Base-by-base conservation (phyloP, 495 filamentous ascomycete species). In the Staphylotrichum longicolle region DNA sequence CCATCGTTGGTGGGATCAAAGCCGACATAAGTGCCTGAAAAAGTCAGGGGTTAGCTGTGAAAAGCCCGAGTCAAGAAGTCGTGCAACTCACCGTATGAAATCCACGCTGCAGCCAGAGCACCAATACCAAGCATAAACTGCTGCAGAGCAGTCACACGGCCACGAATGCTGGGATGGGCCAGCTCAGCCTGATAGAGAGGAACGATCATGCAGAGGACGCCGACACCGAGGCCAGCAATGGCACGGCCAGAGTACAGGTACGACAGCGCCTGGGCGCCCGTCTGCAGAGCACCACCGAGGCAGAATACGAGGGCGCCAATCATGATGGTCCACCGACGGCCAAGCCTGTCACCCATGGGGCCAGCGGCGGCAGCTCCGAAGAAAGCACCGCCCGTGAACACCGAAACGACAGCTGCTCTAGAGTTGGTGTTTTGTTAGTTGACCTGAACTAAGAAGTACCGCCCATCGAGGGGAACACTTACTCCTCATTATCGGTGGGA, bases 121-220 rank as follows among this genome's bases (percentile, higher is more conserved):
- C 58, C 58, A 4, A 60, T 46, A 5, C 58, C 58, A 2, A 60
- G 39, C 58, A 60, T 60, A 9, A 60, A 60, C 49, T 60, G 58
- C 49, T 60, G 58, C 49, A 60, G 40, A 30, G 58, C 48, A 2
- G 58, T 60, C 7, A 60, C 49, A 3, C 58, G 48, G 33, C 58
- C 58, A 9, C 58, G 48, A 40, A 60, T 60, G 49, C 40, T 46
- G 40, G 58, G 58, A 47, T 60, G 58, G 3, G 48, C 39, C 40
- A 60, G 41, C 49, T 60, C 58, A n/a, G 58, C 58, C 41, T 60
- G 58, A 32, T 60, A 60, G 3, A 60, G 49, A 2, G 58, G 58
- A 3, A 60, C 41, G 4, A 60, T 60, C 58, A 60, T 60, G 41
- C 48, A 53, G 0, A 60, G 49, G 6, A 46, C 10, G 49, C 58